Conservation (phyloP, 345 rosid species). For the Barbarea vulgaris region DNA sequence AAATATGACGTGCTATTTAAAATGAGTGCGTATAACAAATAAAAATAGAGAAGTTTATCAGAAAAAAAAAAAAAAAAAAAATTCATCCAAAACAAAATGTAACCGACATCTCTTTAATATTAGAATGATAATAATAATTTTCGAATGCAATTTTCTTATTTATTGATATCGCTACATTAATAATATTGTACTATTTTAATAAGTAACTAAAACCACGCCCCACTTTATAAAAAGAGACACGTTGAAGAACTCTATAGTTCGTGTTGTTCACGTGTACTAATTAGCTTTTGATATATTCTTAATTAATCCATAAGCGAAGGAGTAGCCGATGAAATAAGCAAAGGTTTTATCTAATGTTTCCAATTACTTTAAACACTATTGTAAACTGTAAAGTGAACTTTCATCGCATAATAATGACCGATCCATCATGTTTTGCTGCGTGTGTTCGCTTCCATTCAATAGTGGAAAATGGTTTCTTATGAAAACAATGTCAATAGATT, state of each 20-base stretch:
- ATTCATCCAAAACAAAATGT: background rate
- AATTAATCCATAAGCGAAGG: constrained; percentile 16
- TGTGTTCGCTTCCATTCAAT: background rate
- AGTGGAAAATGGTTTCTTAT: background rate
- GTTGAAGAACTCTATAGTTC: constrained; percentile 26
- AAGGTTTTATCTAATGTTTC: background rate
- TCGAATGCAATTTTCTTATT: background rate
- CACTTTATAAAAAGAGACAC: constrained; percentile 32
- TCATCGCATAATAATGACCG: constrained; percentile 15
- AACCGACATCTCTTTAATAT: background rate
- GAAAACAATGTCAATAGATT: background rate
- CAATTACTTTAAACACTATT: constrained; percentile 3
- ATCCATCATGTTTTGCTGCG: constrained; percentile 5
- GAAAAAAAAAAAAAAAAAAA: background rate
- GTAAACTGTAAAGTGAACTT: constrained; percentile 19
- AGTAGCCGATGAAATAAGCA: constrained; percentile 21
- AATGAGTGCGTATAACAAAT: background rate
- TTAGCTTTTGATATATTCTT: constrained; percentile 27
- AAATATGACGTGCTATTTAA: background rate
- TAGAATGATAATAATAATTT: background rate
- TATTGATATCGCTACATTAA: background rate
- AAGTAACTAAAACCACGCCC: constrained; percentile 2
- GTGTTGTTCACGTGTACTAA: constrained; percentile 42
- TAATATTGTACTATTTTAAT: background rate
- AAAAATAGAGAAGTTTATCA: background rate